Percentiles rank a stretch among this genome's conserved stretches.
Conservation (phyloP, 257 asterid genomes). For the Dorcoceras hygrometricum region DNA sequence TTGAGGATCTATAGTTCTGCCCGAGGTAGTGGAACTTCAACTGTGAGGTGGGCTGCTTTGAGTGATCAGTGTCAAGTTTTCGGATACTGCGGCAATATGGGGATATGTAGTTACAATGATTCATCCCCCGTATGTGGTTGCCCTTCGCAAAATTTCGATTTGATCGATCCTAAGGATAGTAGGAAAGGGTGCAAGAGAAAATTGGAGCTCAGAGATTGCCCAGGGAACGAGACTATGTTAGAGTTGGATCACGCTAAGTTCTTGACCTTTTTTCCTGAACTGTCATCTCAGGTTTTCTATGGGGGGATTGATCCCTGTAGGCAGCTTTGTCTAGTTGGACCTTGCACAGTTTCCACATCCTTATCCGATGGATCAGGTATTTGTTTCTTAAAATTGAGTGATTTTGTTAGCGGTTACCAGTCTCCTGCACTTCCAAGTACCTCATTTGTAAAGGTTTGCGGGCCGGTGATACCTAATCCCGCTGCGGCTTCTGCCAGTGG, state of each 20-base stretch:
- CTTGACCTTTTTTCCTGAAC: slow-evolving; percentile 60
- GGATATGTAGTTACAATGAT: slow-evolving; percentile 71
- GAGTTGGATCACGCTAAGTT: slow-evolving; percentile 52
- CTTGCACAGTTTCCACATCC: slow-evolving; percentile 68
- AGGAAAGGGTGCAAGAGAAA: slow-evolving; percentile 69
- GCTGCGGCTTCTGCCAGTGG: slow-evolving; percentile 5
- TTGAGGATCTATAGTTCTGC: slow-evolving; percentile 71
- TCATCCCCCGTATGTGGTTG: slow-evolving; percentile 65
- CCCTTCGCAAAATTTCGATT: slow-evolving; percentile 65
- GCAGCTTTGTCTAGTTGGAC: slow-evolving; percentile 45
- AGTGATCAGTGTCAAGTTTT: slow-evolving; percentile 75
- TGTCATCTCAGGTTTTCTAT: slow-evolving; percentile 34
- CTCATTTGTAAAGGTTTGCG: slow-evolving; percentile 71
- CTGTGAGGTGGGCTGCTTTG: slow-evolving; percentile 72
- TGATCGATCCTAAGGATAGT: slow-evolving; percentile 43
- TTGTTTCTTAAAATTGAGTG: slow-evolving; percentile 49
- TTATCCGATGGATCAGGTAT: slow-evolving; percentile 81
- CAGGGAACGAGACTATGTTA: slow-evolving; percentile 53
- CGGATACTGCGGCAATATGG: slow-evolving; percentile 78
- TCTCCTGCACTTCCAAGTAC: slow-evolving; percentile 76
- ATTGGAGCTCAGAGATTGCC: slow-evolving; percentile 55
- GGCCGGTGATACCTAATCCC: slow-evolving; percentile 54
- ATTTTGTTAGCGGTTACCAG: slow-evolving; percentile 62
- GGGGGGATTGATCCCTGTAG: slow-evolving; percentile 56
- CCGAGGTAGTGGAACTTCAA: slow-evolving; percentile 41